Evolutionary conservation across 78 protist species (phyloP), one percentile per base, ranked within the genome.

Genomic region (Isochrysis galbana): DNA sequence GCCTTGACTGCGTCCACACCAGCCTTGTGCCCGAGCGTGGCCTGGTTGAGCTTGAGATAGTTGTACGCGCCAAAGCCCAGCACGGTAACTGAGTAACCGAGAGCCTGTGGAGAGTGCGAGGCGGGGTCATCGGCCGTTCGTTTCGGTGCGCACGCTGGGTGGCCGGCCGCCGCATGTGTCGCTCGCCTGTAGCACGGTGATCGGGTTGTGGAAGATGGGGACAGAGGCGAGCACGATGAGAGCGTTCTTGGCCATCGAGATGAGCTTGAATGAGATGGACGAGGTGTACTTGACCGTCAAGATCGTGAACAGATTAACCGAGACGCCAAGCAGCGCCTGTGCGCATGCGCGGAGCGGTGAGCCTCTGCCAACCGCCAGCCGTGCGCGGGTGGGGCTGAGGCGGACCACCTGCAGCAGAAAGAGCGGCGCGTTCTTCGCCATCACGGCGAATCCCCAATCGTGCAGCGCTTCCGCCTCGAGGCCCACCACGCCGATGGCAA

Each of bases 201-300:
- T 32, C 3, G 0, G n/a, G 80, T 5, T 32, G 38, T 22, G 23
- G 39, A 70, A 70, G 41, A 70, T 34, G 38, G 80, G 80, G 26
- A 70, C 39, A 14, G 80, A 70, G 80, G 19, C 80, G 26, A 70
- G n/a, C 38, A 70, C 80, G 38, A 70, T 22, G 26, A 39, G 44
- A 22, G 21, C 80, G 80, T 70, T 70, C 80, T 70, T 70, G 44
- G 21, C 21, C 80, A 70, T 70, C 80, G 80, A 70, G 80, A 70
- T 22, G 38, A 70, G n/a, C 80, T 70, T 70, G 80, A 70, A 70
- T 19, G 80, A 19, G 80, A 70, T 22, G 38, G 80, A 70, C 7
- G 80, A 70, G 38, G 80, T 70, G 26, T 0, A 19, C 80, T 70
- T 70, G 41, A 70, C 21, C 38, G 21, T 22, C 26, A 32, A 7